Conservation (phyloP, 331 rosid species). For the Malus hybrid region DNA sequence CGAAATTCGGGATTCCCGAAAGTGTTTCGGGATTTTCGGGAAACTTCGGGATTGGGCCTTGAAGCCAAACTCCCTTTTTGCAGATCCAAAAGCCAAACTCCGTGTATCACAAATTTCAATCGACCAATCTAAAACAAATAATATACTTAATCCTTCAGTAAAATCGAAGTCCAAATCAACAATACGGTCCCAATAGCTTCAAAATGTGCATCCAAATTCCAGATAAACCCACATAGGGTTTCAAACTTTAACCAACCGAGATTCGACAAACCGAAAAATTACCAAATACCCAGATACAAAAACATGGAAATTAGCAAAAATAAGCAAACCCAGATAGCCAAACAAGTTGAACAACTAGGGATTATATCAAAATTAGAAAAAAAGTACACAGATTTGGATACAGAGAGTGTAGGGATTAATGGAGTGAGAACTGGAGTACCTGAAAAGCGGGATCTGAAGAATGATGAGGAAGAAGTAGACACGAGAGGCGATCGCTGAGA, state of each 20-base stretch:
- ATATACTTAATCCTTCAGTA: neutral
- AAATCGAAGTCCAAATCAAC: neutral
- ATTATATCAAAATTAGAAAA: neutral
- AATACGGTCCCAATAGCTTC: neutral
- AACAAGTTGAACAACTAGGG: neutral
- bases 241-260: neutral
- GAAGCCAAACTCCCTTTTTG: neutral
- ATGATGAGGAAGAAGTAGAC: slow-evolving; percentile 67
- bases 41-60: too few species aligned
- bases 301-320: neutral
- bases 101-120: neutral
- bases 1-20: too few species aligned
- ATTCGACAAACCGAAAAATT: neutral
- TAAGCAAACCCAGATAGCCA: neutral
- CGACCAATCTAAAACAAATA: neutral
- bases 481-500: slow-evolving; percentile 48
- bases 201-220: neutral
- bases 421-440: slow-evolving; percentile 29
- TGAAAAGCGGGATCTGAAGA: slow-evolving; percentile 92
- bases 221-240: neutral
- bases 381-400: neutral
- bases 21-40: too few species aligned
- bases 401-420: neutral
- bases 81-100: neutral
- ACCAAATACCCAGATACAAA: neutral